Base-by-base conservation (phyloP, 805 yeast genomes). In the Wickerhamomyces silvicola region DNA sequence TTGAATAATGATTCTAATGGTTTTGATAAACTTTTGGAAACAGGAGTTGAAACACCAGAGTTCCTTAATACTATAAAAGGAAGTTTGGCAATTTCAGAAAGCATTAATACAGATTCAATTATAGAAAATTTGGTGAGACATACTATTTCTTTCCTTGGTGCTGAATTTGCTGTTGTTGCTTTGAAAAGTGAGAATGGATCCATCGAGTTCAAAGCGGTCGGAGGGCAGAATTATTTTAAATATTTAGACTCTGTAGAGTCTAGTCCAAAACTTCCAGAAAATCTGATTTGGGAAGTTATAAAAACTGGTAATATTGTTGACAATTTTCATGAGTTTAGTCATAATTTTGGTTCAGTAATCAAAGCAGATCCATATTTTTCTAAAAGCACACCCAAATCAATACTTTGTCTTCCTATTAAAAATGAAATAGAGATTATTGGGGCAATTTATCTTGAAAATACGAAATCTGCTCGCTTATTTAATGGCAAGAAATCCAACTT, bases 11-110 rank as follows among this genome's bases (percentile, higher is more conserved):
- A 45, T 15, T 22, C 24, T 5, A 12, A 22, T 18, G 28, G 25
- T 3, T 5, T 23, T 14, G 32, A 22, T 14, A 24, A 31, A 1
- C 12, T 27, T 3, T 9, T 27, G 10, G 39, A 37, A n/a, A n/a
- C 36, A 4, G 32, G 35, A 27, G 15, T n/a, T 14, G 30, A 36
- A 31, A 29, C 41, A 32, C 10, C 35, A 6, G 42, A 52, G 28
- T 39, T 58, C 27, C 57, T 57, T 27, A 44, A 44, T n/a, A 70
- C 70, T 0, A 52, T 71, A 32, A 57, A 57, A 31, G 62, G 72
- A 2, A 68, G 75, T 40, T 52, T 70, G n/a, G 60, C 62, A 10
- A 67, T 71, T n/a, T 63, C 73, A 2, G 74, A 68, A 39, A 60
- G 70, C 6, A 58, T 63, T 10, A 59, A 61, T 30, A 50, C 55